Evolutionary conservation across 208 protist genomes (phyloP).

Genomic region (Blastocrithidia nonstop): DNA sequence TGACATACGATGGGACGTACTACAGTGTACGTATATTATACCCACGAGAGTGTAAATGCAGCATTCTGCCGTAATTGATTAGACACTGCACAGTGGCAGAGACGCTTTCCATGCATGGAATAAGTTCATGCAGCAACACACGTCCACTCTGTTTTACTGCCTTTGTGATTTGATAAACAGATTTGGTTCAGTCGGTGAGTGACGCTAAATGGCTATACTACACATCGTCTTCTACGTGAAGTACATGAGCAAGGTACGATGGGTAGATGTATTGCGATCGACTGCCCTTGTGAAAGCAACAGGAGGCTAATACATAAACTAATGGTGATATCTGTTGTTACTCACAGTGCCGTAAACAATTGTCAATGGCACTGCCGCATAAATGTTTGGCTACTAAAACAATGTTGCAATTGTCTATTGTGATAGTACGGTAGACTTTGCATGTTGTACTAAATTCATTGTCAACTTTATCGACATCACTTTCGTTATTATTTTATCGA

Average conservation of each 20-base stretch:
- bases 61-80: conserved; percentile 48
- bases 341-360: conserved; percentile 39
- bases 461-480: no score
- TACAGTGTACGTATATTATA: conserved; percentile 28
- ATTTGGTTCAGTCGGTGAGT: conserved; percentile 58
- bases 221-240: conserved; percentile 12
- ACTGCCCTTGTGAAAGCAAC: conserved; percentile 51
- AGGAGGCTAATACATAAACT: conserved; percentile 56
- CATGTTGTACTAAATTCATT: no score
- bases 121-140: no score
- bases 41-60: conserved; percentile 26
- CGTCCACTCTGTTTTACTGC: conserved; percentile 4
- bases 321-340: conserved; percentile 26
- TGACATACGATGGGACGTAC: conserved; percentile 60
- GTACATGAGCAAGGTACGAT: conserved; percentile 15
- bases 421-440: no score
- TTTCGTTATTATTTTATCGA: no score
- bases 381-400: conserved; percentile 71
- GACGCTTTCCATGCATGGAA: conserved; percentile 32
- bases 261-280: conserved; percentile 41
- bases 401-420: conserved; percentile 12
- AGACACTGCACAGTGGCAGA: conserved; percentile 29
- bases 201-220: conserved; percentile 19
- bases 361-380: conserved; percentile 60
- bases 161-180: conserved; percentile 25